Conservation (phyloP, 768 basidiomycete species). For the Rhizopogon sp. region DNA sequence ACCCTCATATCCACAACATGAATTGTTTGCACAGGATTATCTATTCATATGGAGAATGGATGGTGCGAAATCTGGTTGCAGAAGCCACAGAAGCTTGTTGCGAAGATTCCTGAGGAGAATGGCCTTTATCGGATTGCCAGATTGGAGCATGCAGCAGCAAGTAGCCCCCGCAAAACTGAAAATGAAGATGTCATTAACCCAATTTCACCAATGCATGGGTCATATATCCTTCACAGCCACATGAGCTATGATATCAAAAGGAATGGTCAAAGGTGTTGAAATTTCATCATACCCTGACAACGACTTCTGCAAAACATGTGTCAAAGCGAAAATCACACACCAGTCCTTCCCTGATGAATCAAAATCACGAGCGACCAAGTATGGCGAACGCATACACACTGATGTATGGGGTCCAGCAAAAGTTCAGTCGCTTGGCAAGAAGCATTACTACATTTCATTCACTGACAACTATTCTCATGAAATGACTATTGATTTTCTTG, state of each 20-base stretch:
- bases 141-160: no score
- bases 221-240: no score
- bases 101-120: no score
- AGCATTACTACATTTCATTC: constrained; percentile 30
- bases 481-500: constrained; percentile 20
- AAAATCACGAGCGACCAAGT: background rate
- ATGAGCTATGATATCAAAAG: background rate
- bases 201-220: background rate
- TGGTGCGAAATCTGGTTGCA: no score
- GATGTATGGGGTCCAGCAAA: constrained; percentile 30
- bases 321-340: constrained; percentile 2
- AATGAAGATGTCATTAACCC: background rate
- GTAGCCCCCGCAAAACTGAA: no score
- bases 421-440: constrained; percentile 16
- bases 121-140: no score
- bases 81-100: no score
- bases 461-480: constrained; percentile 29
- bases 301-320: background rate
- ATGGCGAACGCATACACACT: constrained; percentile 11
- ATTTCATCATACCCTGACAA: background rate
- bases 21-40: background rate
- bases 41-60: background rate
- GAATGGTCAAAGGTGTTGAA: background rate
- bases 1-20: background rate
- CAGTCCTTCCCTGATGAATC: background rate